Conservation (phyloP, 129 eudicot genomes). For the Oenanthe sinensis region DNA sequence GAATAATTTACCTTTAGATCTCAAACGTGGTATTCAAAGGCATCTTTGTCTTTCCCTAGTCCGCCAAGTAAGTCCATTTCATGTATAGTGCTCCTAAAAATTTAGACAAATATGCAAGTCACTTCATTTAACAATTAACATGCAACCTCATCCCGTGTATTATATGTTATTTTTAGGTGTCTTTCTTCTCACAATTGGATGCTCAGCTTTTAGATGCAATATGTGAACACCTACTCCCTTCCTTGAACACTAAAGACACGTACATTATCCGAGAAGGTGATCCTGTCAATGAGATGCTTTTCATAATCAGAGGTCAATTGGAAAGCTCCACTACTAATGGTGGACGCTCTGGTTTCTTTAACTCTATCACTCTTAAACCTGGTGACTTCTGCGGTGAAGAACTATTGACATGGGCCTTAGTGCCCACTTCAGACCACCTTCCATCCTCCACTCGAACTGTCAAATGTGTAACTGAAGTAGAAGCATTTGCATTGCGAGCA, state of each 20-base stretch:
- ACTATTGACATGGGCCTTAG: slow-evolving; percentile 58
- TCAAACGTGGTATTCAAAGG: slow-evolving; percentile 53
- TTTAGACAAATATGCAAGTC: background rate
- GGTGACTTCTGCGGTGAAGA: slow-evolving; percentile 85
- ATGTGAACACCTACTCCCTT: slow-evolving; percentile 53
- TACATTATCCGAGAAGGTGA: slow-evolving; percentile 57
- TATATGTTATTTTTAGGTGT: slow-evolving; percentile 30
- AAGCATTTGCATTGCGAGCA: slow-evolving; percentile 74
- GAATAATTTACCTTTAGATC: slow-evolving; percentile 45
- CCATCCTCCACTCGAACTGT: slow-evolving; percentile 80
- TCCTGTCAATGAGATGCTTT: slow-evolving; percentile 59
- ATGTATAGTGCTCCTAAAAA: background rate
- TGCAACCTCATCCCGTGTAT: background rate
- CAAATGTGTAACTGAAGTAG: slow-evolving; percentile 54
- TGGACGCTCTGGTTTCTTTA: slow-evolving; percentile 52
- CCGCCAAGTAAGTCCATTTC: slow-evolving; percentile 46
- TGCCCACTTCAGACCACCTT: slow-evolving; percentile 44
- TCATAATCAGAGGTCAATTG: slow-evolving; percentile 56
- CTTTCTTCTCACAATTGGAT: slow-evolving; percentile 62
- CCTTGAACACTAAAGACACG: slow-evolving; percentile 54
- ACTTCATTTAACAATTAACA: background rate
- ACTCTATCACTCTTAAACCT: slow-evolving; percentile 44
- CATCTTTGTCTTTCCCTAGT: slow-evolving; percentile 69
- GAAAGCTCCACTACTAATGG: slow-evolving; percentile 68
- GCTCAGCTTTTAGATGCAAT: slow-evolving; percentile 58